Evolutionary conservation across 2,329 filamentous ascomycete species (phyloP).

Genomic region (Fusarium multiceps): DNA sequence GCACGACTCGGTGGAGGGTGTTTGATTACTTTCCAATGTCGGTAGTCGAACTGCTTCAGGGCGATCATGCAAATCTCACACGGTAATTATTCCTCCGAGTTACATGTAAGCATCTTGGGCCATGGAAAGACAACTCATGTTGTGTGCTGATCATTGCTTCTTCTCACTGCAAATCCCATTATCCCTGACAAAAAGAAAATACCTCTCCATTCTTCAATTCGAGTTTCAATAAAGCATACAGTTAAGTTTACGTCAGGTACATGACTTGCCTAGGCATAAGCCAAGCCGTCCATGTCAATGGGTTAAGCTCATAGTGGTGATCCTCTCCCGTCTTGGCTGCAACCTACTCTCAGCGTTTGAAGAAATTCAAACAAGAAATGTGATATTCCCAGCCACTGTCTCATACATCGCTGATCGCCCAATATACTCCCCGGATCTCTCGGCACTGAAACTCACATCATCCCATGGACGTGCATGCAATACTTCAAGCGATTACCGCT

Average conservation of each 20-base stretch:
- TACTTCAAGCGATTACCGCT: not conserved
- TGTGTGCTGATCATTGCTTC: conserved; percentile 24
- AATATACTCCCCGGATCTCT: conserved; percentile 31
- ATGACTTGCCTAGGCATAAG: conserved; percentile 10
- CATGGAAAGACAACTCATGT: not conserved
- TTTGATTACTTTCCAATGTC: conserved; percentile 9
- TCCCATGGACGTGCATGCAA: conserved; percentile 11
- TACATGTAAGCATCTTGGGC: conserved; percentile 7
- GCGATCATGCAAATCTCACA: conserved; percentile 28
- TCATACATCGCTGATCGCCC: conserved; percentile 26
- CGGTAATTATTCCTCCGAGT: conserved; percentile 26
- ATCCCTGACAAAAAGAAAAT: conserved; percentile 3
- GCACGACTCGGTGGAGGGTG: not conserved
- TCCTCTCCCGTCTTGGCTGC: conserved; percentile 38
- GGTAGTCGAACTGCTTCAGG: conserved; percentile 19
- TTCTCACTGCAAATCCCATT: not conserved
- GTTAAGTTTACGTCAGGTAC: conserved; percentile 4
- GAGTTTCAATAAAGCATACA: not conserved
- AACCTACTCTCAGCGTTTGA: conserved; percentile 8
- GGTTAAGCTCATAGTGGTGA: conserved; percentile 19
- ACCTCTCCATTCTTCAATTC: not conserved
- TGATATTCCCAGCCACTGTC: conserved; percentile 13
- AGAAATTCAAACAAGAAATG: conserved; percentile 12
- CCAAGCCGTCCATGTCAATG: not conserved
- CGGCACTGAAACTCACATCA: conserved; percentile 21